Conservation (phyloP, 495 filamentous ascomycete species). For the Daldinia grandis region DNA sequence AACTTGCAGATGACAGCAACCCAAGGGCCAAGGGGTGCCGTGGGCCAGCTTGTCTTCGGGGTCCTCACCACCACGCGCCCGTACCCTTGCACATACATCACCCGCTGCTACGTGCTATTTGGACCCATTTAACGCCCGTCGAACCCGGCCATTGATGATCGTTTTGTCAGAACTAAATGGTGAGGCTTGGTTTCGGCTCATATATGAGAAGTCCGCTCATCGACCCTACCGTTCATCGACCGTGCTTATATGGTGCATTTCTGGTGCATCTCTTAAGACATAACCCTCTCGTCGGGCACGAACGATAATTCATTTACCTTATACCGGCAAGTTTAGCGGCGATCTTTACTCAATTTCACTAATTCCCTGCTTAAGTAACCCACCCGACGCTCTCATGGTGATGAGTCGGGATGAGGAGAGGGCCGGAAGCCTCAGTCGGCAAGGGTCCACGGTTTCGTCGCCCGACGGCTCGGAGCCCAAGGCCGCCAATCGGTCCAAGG, state of each 20-base stretch:
- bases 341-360: not conserved
- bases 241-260: constrained; percentile 30
- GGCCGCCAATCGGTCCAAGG: constrained; percentile 40
- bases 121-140: constrained; percentile 33
- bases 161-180: constrained; percentile 42
- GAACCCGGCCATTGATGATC: constrained; percentile 33
- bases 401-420: constrained; percentile 41
- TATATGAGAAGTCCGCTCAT: constrained; percentile 34
- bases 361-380: not conserved
- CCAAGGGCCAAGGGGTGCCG: constrained; percentile 9
- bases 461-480: constrained; percentile 39
- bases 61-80: constrained; percentile 10
- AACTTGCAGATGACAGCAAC: constrained; percentile 27
- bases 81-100: constrained; percentile 33
- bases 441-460: constrained; percentile 36
- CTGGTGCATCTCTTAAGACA: not conserved
- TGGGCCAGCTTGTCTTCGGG: constrained; percentile 16
- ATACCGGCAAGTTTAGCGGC: constrained; percentile 4
- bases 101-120: constrained; percentile 27
- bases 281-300: constrained; percentile 20
- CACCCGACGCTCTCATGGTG: constrained; percentile 24
- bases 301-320: constrained; percentile 19
- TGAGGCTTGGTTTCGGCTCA: constrained; percentile 26
- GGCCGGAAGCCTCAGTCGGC: constrained; percentile 31
- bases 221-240: constrained; percentile 27